These are phyloP conservation scores for Arachnopeziza araneosa DNA, from an alignment of 2,329 filamentous ascomycete species.

Conservation along the genomic window DNA sequence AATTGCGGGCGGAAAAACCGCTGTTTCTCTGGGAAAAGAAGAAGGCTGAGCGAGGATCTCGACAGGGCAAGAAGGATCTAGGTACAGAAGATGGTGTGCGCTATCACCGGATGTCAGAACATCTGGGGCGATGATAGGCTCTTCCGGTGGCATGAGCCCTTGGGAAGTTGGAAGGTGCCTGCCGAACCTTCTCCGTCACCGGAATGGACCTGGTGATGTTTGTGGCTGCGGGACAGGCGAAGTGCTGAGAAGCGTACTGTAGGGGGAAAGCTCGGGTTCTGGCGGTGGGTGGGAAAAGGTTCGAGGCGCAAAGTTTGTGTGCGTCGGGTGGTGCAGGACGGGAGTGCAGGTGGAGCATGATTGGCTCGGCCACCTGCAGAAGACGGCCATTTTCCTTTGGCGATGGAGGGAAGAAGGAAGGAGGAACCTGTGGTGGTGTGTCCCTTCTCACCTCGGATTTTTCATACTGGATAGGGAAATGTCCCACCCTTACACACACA, in stretches of 20 bases:
- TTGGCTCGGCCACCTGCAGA: too few relatives aligned
- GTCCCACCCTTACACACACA: too few relatives aligned
- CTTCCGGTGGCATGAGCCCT: too few relatives aligned
- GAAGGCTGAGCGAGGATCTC: background rate
- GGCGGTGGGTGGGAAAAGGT: background rate
- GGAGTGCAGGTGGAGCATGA: too few relatives aligned
- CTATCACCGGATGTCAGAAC: background rate
- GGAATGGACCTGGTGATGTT: background rate
- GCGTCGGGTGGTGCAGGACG: background rate
- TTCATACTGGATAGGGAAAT: too few relatives aligned
- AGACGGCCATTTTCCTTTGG: too few relatives aligned
- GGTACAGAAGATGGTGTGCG: background rate
- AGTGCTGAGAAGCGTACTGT: background rate
- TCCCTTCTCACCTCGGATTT: background rate
- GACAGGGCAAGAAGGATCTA: background rate
- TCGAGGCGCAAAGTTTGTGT: background rate
- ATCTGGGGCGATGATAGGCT: too few relatives aligned
- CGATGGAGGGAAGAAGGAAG: too few relatives aligned
- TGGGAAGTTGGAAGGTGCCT: too few relatives aligned
- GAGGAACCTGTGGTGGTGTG: too few relatives aligned
- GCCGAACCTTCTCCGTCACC: background rate
- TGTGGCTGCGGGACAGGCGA: background rate
- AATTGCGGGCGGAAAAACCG: background rate
- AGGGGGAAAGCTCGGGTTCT: background rate
- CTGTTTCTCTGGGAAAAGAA: background rate